Conservation (phyloP, 1,284 basidiomycete genomes). For the Pterulicium gracile region DNA sequence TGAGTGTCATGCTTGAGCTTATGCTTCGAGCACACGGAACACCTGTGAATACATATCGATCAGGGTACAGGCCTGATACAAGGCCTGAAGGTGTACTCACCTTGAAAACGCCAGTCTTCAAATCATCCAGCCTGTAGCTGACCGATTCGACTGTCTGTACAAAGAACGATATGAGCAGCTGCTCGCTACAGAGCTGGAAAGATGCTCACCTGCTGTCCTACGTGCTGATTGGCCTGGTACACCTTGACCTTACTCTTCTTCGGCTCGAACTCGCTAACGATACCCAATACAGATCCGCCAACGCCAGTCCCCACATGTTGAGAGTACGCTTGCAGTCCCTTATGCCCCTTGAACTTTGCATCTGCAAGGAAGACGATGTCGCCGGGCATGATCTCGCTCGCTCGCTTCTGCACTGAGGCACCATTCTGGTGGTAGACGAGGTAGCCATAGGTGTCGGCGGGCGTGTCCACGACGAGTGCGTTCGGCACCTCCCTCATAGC, state of each 20-base stretch:
- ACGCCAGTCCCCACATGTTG: conserved; percentile 49
- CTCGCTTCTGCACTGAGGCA: conserved; percentile 52
- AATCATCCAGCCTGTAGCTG: conserved; percentile 80
- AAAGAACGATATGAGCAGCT: conserved; percentile 13
- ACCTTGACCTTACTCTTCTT: conserved; percentile 81
- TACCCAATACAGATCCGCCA: conserved; percentile 52
- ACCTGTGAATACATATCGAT: conserved; percentile 21
- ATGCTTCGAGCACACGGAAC: conserved; percentile 40
- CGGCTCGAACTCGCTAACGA: conserved; percentile 74
- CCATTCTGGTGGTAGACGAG: conserved; percentile 68
- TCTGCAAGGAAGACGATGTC: conserved; percentile 72
- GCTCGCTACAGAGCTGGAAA: conserved; percentile 6
- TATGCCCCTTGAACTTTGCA: conserved; percentile 82
- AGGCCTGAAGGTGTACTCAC: conserved; percentile 25
- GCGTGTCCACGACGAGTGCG: conserved; percentile 24
- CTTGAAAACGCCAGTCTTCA: conserved; percentile 77
- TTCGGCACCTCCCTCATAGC: conserved; percentile 52
- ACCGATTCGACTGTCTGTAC: conserved; percentile 63
- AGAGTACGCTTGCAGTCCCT: conserved; percentile 66
- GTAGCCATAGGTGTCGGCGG: conserved; percentile 49
- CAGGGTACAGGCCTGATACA: conserved; percentile 1
- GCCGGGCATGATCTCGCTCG: conserved; percentile 77
- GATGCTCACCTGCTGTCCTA: conserved; percentile 55
- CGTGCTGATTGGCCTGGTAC: conserved; percentile 73
- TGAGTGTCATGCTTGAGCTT: too few relatives aligned